Evolutionary conservation across 1,139 yeast species (phyloP), one percentile per base, ranked within the genome.

Genomic region (Protomyces lactucae-debilis): DNA sequence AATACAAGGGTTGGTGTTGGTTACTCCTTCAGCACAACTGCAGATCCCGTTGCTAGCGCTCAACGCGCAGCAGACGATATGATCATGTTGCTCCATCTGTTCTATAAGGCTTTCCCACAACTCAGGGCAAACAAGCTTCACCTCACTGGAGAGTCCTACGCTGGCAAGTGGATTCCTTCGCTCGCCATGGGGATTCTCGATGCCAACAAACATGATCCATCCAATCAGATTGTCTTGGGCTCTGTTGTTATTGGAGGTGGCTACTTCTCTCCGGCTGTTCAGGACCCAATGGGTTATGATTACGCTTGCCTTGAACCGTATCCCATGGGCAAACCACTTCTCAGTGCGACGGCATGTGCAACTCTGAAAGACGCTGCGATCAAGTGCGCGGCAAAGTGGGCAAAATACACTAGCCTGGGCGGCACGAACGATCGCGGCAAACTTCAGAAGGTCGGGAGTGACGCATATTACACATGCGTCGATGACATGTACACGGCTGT

Each of bases 211-310:
- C 28, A 35, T 10, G 55, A 25, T 25, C 59, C 18, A 16, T 12
- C 16, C 35, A 43, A 53, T 25, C 18, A 55, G 67, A 92, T 93
- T 79, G 84, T 91, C 75, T 82, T 93, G 74, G 81, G 91, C 23
- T 89, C 97, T 4, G 90, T 93, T 54, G 78, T 93, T 76, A 91
- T 93, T 73, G 99, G 99, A 74, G 93, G 93, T 75, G 99, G 99
- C 66, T 83, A 93, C 73, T 91, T 97, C 64, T 97, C 93, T 76
- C 91, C 96, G 18, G 83, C 88, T 75, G 84, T 85, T 68, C 99
- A 93, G 79, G 88, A 87, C 75, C 86, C 86, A 70, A 85, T 85
- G 76, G 92, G 89, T 77, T 88, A 88, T 78, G 96, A 95, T 75
- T 93, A 93, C 98, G 98, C 97, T 9, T 93, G 99, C 77, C 66